Evolutionary conservation across 805 yeast genomes (phyloP).

Genomic region (Yarrowia alimentaria): DNA sequence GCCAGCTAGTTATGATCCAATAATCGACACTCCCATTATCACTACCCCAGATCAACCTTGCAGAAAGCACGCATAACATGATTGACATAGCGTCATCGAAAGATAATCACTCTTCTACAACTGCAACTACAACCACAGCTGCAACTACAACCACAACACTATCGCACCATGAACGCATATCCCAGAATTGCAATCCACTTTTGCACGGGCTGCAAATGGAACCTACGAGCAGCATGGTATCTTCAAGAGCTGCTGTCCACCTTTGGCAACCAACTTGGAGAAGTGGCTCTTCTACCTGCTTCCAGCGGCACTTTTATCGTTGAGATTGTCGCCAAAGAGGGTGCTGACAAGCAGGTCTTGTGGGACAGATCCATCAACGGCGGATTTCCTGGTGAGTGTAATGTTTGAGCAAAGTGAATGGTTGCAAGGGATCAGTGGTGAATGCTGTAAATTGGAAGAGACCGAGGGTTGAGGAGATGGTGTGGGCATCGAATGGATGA

Average conservation of each 20-base stretch:
- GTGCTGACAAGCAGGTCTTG: slow-evolving; percentile 40
- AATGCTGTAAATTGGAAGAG: too few species aligned
- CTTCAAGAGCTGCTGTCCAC: slow-evolving; percentile 82
- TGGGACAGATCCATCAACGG: slow-evolving; percentile 65
- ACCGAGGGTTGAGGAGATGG: too few species aligned
- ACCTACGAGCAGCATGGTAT: slow-evolving; percentile 84
- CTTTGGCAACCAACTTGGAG: slow-evolving; percentile 57
- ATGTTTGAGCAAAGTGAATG: neutral
- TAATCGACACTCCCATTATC: too few species aligned
- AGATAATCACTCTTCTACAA: too few species aligned
- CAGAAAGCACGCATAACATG: too few species aligned
- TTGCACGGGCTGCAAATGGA: slow-evolving; percentile 87
- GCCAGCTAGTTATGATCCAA: too few species aligned
- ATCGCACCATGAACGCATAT: slow-evolving; percentile 35
- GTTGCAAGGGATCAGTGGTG: too few species aligned
- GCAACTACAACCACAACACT: neutral
- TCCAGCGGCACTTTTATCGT: slow-evolving; percentile 61
- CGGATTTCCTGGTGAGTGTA: slow-evolving; percentile 55
- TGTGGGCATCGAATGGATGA: too few species aligned
- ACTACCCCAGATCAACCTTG: too few species aligned
- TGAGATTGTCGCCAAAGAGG: slow-evolving; percentile 45
- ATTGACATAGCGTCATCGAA: too few species aligned
- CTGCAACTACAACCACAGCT: too few species aligned
- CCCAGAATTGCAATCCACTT: slow-evolving; percentile 69
- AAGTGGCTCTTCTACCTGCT: slow-evolving; percentile 52